Evolutionary conservation across 2,329 filamentous ascomycete species (phyloP), one percentile per base, ranked within the genome.

Genomic region (Curvularia lunata): DNA sequence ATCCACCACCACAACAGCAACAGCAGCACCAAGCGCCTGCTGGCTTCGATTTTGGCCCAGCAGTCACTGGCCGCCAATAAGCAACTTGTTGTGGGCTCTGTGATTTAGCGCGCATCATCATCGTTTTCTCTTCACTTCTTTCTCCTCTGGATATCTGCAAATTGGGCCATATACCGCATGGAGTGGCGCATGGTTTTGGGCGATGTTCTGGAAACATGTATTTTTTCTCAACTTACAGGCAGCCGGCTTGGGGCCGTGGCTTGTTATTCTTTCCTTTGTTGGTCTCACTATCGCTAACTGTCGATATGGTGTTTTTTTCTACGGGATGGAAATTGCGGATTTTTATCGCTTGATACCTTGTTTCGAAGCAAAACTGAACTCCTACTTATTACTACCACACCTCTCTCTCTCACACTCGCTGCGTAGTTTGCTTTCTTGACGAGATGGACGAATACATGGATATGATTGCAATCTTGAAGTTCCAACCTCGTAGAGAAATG

Each of bases 11-110:
- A 21, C 66, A 65, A 25, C 67, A 69, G 49, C 47, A 49, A 12
- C 46, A 48, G 6, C 47, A 23, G 12, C 43, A n/a, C n/a, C n/a
- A 55, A 53, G 6, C 43, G 13, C 45, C 61, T 19, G 53, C 65
- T 53, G 74, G 75, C 30, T 78, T 78, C 47, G 75, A 78, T 60
- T 78, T 78, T 56, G 76, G 76, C 6, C 66, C 71, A n/a, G 57
- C 59, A 21, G 72, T 73, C 25, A 61, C 66, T 5, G 59, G 67
- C 53, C 66, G 56, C 48, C 59, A 59, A 62, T 66, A 65, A 69
- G 21, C 27, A 45, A 43, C 7, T 3, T 34, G 38, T 37, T 43
- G 23, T 53, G 42, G 37, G 34, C 32, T n/a, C 48, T 54, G 43
- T 42, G 37, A 34, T 48, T 54, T 67, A 61, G 61, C 58, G 56